Base-by-base conservation (phyloP, 768 basidiomycete genomes). In the Boletus rubropictus region DNA sequence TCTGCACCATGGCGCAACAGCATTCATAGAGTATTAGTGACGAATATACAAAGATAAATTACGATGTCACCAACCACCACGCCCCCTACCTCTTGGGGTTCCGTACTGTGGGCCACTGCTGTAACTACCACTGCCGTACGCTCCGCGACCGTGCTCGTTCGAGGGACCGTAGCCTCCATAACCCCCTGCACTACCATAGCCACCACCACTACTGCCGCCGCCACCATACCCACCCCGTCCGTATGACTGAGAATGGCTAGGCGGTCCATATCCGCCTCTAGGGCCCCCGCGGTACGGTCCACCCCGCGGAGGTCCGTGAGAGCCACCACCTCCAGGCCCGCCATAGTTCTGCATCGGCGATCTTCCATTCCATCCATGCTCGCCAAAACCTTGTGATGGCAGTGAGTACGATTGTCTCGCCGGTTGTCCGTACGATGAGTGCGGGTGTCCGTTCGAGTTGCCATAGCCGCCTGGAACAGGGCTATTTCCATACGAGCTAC, bases 21-120 rank as follows among this genome's bases (percentile, higher is more conserved):
- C 45, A 28, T 28, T 28, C 34, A 32, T 22, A 35, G 45, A 46
- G 25, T 36, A 53, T 54, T 37, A 49, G 38, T 36, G 33, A 41
- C 9, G 24, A 51, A 54, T 53, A 64, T 60, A 54, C 56, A 50
- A 32, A 27, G 15, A 55, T 60, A 58, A 55, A 40, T 68, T 69
- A 72, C 59, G 68, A 11, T 15, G 8, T 50, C 56, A 64, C 65
- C 76, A 73, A 21, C 69, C 64, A 37, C 76, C 74, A 32, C 80
- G 69, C 9, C 78, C 81, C 56, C 80, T 68, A 24, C 77, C 77
- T 46, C 79, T 57, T 4, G 66, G 51, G 28, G 56, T 33, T 41
- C 59, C 66, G 40, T 71, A 38, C 20, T 55, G 53, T 39, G 55
- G 29, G 2, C 59, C 31, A 17, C 32, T n/a, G 8, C 11, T 12